A percentile compares a stretch with the other conserved stretches of the same genome.
phyloP scores from a whole-genome alignment of 2,329 filamentous ascomycete genomes.

The Magnaporthales sp. region DNA sequence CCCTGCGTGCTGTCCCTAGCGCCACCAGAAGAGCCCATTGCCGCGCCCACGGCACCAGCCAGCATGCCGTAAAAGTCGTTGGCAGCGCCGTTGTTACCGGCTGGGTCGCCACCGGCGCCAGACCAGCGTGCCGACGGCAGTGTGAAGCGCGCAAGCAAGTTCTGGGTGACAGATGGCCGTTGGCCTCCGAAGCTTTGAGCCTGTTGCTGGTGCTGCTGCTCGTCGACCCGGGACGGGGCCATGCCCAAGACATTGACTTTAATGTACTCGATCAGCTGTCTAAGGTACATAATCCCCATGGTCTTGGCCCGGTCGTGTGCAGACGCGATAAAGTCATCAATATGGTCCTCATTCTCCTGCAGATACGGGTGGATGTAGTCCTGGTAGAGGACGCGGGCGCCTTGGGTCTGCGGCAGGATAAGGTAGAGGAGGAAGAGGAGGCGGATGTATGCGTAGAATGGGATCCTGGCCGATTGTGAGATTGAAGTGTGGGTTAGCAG shows the following conservation, averaged over 20 bases:
- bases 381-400: conserved; percentile 78
- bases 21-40: conserved; percentile 31
- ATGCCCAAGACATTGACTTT: conserved; percentile 74
- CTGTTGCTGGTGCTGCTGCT: conserved; percentile 27
- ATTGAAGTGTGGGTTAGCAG: background rate
- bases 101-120: conserved; percentile 14
- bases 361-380: conserved; percentile 83
- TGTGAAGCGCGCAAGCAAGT: conserved; percentile 76
- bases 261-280: conserved; percentile 60
- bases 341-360: conserved; percentile 73
- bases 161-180: conserved; percentile 60
- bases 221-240: conserved; percentile 41
- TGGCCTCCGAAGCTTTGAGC: conserved; percentile 29
- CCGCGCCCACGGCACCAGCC: conserved; percentile 61
- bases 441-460: conserved; percentile 89
- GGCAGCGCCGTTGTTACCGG: conserved; percentile 13
- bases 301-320: conserved; percentile 70
- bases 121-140: conserved; percentile 61
- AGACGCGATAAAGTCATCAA: conserved; percentile 81
- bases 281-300: conserved; percentile 68
- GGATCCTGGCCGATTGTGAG: conserved; percentile 47
- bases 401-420: conserved; percentile 94
- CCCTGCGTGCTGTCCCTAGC: conserved; percentile 24
- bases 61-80: conserved; percentile 70
- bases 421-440: conserved; percentile 85